Evolutionary conservation across 108 stramenopile genomes (phyloP).

Genomic region (Nitzschia inconspicua): DNA sequence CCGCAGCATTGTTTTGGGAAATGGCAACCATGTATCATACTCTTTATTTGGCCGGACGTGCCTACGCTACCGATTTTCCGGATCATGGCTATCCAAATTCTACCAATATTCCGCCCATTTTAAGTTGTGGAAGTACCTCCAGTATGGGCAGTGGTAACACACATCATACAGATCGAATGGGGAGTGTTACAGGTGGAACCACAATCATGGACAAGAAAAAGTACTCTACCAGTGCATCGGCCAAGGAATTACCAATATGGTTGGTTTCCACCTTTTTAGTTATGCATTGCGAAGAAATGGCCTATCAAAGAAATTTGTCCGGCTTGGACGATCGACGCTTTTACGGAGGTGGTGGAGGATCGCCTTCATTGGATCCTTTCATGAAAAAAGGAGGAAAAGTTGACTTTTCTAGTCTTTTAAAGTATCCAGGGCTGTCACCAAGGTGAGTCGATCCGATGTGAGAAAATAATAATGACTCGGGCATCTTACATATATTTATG

Average conservation of each 20-base stretch:
- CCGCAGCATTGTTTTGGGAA: conserved; percentile 93
- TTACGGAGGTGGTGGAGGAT: conserved; percentile 24
- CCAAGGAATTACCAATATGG: conserved; percentile 86
- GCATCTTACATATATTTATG: not conserved
- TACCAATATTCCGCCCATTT: conserved; percentile 69
- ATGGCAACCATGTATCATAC: conserved; percentile 94
- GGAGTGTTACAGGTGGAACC: conserved; percentile 1
- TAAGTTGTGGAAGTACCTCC: conserved; percentile 75
- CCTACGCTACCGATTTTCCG: conserved; percentile 37
- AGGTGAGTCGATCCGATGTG: conserved; percentile 32
- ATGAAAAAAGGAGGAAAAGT: conserved; percentile 33
- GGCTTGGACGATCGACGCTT: conserved; percentile 75
- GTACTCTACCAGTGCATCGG: conserved; percentile 46
- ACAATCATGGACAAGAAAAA: conserved; percentile 41
- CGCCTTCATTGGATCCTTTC: conserved; percentile 23
- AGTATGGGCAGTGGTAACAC: conserved; percentile 76
- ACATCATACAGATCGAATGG: conserved; percentile 26
- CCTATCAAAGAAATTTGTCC: conserved; percentile 63
- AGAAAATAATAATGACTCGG: no score
- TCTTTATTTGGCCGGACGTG: conserved; percentile 64
- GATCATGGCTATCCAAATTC: no score
- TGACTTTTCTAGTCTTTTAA: conserved; percentile 57
- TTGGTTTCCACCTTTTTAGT: conserved; percentile 77
- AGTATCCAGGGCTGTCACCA: conserved; percentile 50
- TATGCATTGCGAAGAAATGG: conserved; percentile 79